Evolutionary conservation across 495 filamentous ascomycete genomes (phyloP), one percentile per base, ranked within the genome.

Genomic region (Sordaria brevicollis): DNA sequence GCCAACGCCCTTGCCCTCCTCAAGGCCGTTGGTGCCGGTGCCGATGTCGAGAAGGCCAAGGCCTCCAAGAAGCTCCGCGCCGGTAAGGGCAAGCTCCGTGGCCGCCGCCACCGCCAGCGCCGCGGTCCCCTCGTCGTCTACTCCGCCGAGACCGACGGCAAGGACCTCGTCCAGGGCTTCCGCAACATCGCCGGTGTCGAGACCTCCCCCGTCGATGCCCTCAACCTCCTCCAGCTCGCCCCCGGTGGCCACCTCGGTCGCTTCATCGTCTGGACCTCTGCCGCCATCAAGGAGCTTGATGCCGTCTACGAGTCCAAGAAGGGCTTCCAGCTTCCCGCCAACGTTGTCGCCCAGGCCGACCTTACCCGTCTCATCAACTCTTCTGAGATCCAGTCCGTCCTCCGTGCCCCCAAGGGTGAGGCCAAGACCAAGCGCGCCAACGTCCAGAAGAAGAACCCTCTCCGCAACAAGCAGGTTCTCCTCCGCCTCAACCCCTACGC

Each of bases 361-460:
- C 87, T 99, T 77, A 86, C 88, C 85, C 94, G 94, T 81, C 88
- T 99, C 74, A 99, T 99, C 89, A 99, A 99, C 91, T 94, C 90
- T 76, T 93, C 92, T 76, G 95, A 99, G 87, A 91, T 98, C 81
- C 95, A 99, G 89, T 90, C 88, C 81, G 93, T 97, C 67, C 88
- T 98, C 72, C 88, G 90, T 67, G 91, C 89, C 41, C 92, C 93
- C 76, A 93, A 92, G 87, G 96, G 96, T 74, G 90, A 91, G 75
- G 85, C 93, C 76, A 85, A 88, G 77, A 95, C 93, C 83, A 97
- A 97, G 93, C 92, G 95, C 76, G 84, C 85, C 75, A 81, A 85
- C 77, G 92, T 97, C 70, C 93, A 96, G 88, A 99, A 99, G 93
- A 97, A 97, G 93, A 98, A 99, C 88, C 96, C 95, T 79, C 91